Evolutionary conservation across 352 stramenopile genomes (phyloP), one percentile per base, ranked within the genome.

Genomic region (Chrysophaeum taylorii): DNA sequence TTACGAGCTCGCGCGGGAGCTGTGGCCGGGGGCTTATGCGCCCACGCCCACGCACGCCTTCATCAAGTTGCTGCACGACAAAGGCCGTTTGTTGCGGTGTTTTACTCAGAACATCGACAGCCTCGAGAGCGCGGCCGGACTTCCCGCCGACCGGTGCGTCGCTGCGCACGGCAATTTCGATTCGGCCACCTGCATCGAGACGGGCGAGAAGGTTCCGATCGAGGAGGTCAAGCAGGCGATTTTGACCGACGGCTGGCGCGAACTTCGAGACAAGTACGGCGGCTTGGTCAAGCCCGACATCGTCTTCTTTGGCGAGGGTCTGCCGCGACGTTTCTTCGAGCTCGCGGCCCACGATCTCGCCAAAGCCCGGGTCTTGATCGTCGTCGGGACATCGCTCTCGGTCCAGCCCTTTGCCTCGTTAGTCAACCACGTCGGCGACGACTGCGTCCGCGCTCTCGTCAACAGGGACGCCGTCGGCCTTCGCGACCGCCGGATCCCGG

Each of bases 51-150:
- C 94, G 15, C 95, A 99, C 81, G 84, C 80, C 31, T 98, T 98
- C 70, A 84, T 98, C 7, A 90, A 84, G 41, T 61, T 94, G 52
- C 75, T 98, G 41, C 82, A 97, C 72, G 85, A 95, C 73, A 92
- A 94, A 77, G 85, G 89, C 27, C 89, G 97, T 48, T 73, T 98
- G 41, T 71, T 95, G 73, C 85, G 91, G n/a, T 83, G 93, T 52
- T 98, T 97, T 76, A 96, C 93, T 53, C 94, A 98, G 78, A 99
- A 99, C 77, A 98, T 99, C 76, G 95, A 99, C 76, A 92, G 88
- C 0, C 76, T 98, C 38, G 94, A 99, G 70, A 78, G 86, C 45
- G 76, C 89, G 14, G 92, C 78, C 21, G 80, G 79, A 9, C 75
- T 86, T 16, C 76, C 42, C 18, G 69, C 76, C 36, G 81, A 89